These are phyloP conservation scores for Trichocladium antarcticum DNA, from an alignment of 495 filamentous ascomycete genomes.

Conservation along the genomic window DNA sequence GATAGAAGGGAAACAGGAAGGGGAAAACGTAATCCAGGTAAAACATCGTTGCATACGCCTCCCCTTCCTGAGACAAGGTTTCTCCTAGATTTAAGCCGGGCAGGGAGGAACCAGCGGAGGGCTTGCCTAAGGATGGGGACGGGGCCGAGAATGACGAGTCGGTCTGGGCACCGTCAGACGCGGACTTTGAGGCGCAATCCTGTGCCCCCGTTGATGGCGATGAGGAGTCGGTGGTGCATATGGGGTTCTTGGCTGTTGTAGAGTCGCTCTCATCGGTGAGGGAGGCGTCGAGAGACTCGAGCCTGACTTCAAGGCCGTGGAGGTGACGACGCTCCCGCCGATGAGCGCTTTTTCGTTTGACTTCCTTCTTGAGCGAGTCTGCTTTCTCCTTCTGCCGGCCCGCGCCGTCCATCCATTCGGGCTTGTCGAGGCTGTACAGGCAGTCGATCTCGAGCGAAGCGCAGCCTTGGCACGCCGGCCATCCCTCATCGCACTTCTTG, in stretches of 20 bases:
- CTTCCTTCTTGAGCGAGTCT: slow-evolving; percentile 38
- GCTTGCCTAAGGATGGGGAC: neutral
- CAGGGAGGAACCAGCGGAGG: neutral
- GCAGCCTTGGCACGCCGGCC: slow-evolving; percentile 39
- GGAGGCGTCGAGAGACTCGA: slow-evolving; percentile 29
- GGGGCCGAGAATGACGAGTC: neutral
- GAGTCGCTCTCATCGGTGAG: slow-evolving; percentile 11
- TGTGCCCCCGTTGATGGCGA: neutral
- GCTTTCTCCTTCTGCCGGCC: slow-evolving; percentile 39
- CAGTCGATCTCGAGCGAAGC: slow-evolving; percentile 39
- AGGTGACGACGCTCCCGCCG: slow-evolving; percentile 30
- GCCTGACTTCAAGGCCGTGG: slow-evolving; percentile 25
- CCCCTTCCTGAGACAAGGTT: slow-evolving; percentile 6
- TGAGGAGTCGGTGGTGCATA: neutral
- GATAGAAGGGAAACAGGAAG: slow-evolving; percentile 47
- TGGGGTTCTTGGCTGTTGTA: neutral
- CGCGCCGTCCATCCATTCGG: slow-evolving; percentile 48
- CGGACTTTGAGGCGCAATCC: neutral
- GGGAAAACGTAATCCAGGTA: slow-evolving; percentile 45
- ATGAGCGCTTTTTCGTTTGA: slow-evolving; percentile 37
- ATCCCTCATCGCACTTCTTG: slow-evolving; percentile 45
- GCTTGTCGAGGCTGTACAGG: slow-evolving; percentile 37
- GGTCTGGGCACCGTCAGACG: neutral
- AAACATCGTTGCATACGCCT: slow-evolving; percentile 31
- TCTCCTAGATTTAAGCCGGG: neutral